A percentile compares a stretch with the other conserved stretches of the same genome.
Conservation (phyloP, 176 grass and related monocot species). For the Carex cristatella region DNA sequence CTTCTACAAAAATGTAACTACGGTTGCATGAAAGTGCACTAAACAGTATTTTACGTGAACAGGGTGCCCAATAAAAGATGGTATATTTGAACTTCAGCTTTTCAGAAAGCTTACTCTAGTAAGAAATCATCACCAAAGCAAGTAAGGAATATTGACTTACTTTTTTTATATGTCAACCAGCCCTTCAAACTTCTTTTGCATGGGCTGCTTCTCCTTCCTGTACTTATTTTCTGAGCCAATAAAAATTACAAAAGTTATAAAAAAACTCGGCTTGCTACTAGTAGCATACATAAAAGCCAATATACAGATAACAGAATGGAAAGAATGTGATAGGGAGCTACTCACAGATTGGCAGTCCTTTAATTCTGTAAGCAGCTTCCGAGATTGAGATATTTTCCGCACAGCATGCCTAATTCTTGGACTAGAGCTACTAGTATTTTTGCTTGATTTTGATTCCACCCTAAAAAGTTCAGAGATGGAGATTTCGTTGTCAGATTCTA, state of each 20-base stretch:
- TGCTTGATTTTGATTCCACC: neutral
- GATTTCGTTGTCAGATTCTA: neutral
- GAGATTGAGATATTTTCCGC: neutral
- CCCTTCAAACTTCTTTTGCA: neutral
- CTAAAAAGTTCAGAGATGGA: neutral
- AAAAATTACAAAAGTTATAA: neutral
- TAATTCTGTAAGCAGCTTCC: neutral
- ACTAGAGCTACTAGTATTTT: neutral
- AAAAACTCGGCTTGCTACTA: neutral
- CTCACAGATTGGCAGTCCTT: neutral
- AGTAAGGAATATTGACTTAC: neutral
- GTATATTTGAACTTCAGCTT: neutral
- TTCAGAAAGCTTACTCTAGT: neutral
- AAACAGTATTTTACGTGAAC: neutral
- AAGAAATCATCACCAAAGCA: neutral
- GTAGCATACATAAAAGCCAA: neutral
- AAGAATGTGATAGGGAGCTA: neutral
- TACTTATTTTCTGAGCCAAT: neutral
- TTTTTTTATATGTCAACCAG: neutral
- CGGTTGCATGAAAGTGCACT: neutral
- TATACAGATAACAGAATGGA: neutral
- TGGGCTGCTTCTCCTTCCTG: neutral
- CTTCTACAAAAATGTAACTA: constrained; percentile 11
- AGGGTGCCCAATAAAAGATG: neutral
- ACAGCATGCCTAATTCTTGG: neutral